Percentiles rank a stretch among this genome's conserved stretches.
phyloP scores from a whole-genome alignment of 2,329 filamentous ascomycete genomes.

The Geosmithia putterillii region DNA sequence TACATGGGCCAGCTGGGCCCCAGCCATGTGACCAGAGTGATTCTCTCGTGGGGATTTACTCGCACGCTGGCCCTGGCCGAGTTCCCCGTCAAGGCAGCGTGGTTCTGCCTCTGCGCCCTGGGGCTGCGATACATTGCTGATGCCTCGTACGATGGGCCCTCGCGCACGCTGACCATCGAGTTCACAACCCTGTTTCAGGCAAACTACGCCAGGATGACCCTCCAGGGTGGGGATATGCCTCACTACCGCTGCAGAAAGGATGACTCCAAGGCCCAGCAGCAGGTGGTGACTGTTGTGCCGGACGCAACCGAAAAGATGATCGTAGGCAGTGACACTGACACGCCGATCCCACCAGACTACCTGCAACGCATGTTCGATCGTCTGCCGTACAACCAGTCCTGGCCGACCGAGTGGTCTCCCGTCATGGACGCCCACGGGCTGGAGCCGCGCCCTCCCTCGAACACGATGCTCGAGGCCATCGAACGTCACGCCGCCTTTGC shows the following conservation, averaged over 20 bases:
- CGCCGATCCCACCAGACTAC: background rate
- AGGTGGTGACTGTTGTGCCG: background rate
- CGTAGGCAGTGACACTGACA: background rate
- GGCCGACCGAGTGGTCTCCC: background rate
- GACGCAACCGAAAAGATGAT: no score
- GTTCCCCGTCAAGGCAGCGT: background rate
- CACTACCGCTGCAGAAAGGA: no score
- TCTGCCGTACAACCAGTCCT: conserved; percentile 1
- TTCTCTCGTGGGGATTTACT: background rate
- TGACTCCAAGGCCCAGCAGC: background rate
- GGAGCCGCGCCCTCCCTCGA: background rate
- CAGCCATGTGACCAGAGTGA: background rate
- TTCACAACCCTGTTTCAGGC: background rate
- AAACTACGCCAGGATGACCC: background rate
- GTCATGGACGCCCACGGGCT: background rate
- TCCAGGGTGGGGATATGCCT: background rate
- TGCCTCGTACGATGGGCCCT: background rate
- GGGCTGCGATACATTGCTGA: conserved; percentile 5
- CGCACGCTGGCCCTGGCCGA: background rate
- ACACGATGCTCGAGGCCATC: background rate
- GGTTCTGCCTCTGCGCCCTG: conserved; percentile 1
- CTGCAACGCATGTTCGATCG: background rate
- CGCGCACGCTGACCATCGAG: background rate
- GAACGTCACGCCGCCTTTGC: background rate
- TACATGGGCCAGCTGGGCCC: no score